Base-by-base conservation (phyloP, 805 yeast species). In the Blastobotrys robertii region DNA sequence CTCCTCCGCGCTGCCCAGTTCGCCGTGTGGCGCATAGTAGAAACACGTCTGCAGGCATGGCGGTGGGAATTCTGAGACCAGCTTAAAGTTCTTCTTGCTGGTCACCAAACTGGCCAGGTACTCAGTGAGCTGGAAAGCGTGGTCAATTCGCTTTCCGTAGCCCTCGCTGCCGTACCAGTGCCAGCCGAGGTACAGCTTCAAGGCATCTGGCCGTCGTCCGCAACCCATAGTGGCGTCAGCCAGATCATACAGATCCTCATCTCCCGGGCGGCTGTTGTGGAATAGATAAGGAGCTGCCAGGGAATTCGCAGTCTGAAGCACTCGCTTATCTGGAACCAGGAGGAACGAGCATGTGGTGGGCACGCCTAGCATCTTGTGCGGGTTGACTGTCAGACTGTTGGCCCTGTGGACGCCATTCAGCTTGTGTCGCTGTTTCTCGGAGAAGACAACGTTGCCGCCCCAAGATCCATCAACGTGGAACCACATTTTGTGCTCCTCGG, bases 161-260 rank as follows among this genome's bases (percentile, higher is more conserved):
- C 95, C 95, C 31, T 60, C 52, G 8, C 58, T 51, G 2, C 95
- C 95, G 53, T 79, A 85, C 67, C 81, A 85, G 45, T 79, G 66
- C 95, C 95, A 84, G 1, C 83, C 77, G 57, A 85, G 59, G 58
- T 81, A 84, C 54, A 85, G 68, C 62, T 84, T 84, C 59, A 84
- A 65, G 2, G 90, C 74, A 59, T 85, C 95, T 0, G 92, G 77
- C 43, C 95, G 71, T 51, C 95, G 74, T 10, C 95, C 95, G 58
- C 95, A 84, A 7, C 94, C 94, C 88, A 85, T 79, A 2, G 95
- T 85, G 10, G 92, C 94, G 58, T 83, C 90, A 1, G 90, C 95
- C 44, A 84, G 70, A 52, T 84, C 95, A 55, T 67, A 81, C 59
- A 72, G 67, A 42, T 70, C 74, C 19, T 54, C 65, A 19, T 73